Conservation (phyloP, 169 alveolate genomes). For the Babesia bigemina region DNA sequence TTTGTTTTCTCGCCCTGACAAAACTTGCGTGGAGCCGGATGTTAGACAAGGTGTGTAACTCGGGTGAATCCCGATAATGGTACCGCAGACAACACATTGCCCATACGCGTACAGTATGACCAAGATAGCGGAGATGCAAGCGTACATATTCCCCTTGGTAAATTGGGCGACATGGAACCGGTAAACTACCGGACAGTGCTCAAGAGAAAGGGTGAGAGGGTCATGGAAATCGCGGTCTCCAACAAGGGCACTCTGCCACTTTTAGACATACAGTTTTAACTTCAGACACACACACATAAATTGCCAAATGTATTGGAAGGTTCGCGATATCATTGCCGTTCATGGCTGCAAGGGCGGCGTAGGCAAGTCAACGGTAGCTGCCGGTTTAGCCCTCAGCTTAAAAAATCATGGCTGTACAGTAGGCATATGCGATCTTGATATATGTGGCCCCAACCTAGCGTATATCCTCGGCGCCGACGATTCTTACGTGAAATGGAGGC, state of each 20-base stretch:
- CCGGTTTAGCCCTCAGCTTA: constrained; percentile 87
- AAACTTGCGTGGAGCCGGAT: neutral
- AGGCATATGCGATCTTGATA: constrained; percentile 95
- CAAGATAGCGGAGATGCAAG: constrained; percentile 32
- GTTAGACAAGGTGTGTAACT: constrained; percentile 14
- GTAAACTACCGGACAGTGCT: constrained; percentile 57
- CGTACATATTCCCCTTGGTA: constrained; percentile 55
- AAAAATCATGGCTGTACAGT: constrained; percentile 84
- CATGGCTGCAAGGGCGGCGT: constrained; percentile 98
- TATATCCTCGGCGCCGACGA: constrained; percentile 82
- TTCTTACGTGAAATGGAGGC: constrained; percentile 70
- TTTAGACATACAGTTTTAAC: constrained; percentile 8
- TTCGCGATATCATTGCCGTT: constrained; percentile 67
- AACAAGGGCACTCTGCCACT: constrained; percentile 31
- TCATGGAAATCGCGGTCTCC: constrained; percentile 60
- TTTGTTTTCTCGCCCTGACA: constrained; percentile 11
- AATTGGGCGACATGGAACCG: constrained; percentile 36
- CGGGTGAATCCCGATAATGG: neutral
- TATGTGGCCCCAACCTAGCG: constrained; percentile 96
- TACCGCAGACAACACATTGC: constrained; percentile 27
- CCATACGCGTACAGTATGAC: constrained; percentile 58
- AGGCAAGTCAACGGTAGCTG: constrained; percentile 94
- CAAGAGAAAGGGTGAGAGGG: constrained; percentile 35
- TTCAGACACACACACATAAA: neutral
- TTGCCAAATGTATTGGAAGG: constrained; percentile 44